Evolutionary conservation across 2,329 filamentous ascomycete species (phyloP).

Genomic region (Emergomyces orientalis): DNA sequence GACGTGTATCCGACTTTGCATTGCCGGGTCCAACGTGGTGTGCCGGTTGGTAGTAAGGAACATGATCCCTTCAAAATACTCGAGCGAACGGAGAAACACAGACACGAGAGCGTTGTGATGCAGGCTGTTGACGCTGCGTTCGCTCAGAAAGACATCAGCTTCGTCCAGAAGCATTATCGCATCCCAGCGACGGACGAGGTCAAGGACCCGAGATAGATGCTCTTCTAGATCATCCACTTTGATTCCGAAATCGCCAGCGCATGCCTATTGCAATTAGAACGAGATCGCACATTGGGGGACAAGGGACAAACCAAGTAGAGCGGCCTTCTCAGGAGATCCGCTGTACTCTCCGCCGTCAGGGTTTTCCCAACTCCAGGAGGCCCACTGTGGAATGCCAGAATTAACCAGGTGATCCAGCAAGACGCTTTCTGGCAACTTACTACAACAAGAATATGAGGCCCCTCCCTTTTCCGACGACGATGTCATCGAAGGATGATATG

Average conservation of each 20-base stretch:
- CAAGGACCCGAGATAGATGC: constrained; percentile 38
- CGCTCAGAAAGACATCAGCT: constrained; percentile 38
- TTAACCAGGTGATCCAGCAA: background rate
- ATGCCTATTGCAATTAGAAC: background rate
- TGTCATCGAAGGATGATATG: constrained; percentile 39
- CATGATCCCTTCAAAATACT: constrained; percentile 17
- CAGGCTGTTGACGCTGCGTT: constrained; percentile 33
- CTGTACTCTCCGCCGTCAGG: constrained; percentile 42
- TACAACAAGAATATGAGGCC: constrained; percentile 45
- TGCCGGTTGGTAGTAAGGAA: constrained; percentile 44
- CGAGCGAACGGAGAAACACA: constrained; percentile 18
- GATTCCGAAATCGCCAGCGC: constrained; percentile 42
- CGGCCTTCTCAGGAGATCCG: constrained; percentile 43
- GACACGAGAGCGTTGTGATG: constrained; percentile 40
- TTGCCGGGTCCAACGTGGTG: constrained; percentile 39
- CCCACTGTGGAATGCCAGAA: constrained; percentile 22
- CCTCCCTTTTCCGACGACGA: constrained; percentile 45
- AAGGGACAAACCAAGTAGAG: constrained; percentile 39
- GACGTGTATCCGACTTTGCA: constrained; percentile 43
- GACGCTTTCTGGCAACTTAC: constrained; percentile 3
- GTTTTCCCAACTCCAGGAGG: constrained; percentile 50
- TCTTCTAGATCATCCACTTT: constrained; percentile 36
- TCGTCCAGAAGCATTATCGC: constrained; percentile 46
- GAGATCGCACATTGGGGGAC: background rate
- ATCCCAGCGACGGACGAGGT: constrained; percentile 44